Evolutionary conservation across 2,329 filamentous ascomycete species (phyloP).

Genomic region (Microdochium paspali): DNA sequence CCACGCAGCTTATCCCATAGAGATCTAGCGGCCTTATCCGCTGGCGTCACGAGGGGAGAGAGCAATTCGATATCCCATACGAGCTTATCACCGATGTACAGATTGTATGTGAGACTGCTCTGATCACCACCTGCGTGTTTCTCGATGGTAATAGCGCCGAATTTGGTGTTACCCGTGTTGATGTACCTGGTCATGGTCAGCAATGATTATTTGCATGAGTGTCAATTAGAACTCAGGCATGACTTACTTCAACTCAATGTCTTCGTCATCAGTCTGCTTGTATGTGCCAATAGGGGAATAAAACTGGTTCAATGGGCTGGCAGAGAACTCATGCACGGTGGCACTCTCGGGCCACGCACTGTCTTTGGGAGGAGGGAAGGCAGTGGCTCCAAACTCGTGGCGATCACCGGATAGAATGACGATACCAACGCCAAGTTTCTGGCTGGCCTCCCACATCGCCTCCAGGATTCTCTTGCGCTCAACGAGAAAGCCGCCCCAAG

Average conservation of each 20-base stretch:
- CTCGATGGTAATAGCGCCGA: conserved; percentile 73
- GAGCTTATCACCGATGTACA: conserved; percentile 75
- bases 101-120: conserved; percentile 67
- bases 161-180: conserved; percentile 80
- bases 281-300: conserved; percentile 82
- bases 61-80: conserved; percentile 59
- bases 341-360: conserved; percentile 54
- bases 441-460: conserved; percentile 84
- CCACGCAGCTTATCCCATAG: conserved; percentile 27
- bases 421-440: conserved; percentile 62
- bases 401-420: conserved; percentile 82
- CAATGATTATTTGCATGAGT: neutral
- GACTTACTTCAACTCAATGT: conserved; percentile 74
- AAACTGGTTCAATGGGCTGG: conserved; percentile 87
- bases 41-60: conserved; percentile 29
- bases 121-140: conserved; percentile 53
- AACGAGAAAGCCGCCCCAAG: conserved; percentile 83
- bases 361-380: conserved; percentile 53
- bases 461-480: conserved; percentile 76
- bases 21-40: conserved; percentile 22
- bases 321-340: conserved; percentile 83
- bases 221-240: neutral
- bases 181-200: conserved; percentile 49
- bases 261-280: conserved; percentile 68
- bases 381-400: conserved; percentile 94